A percentile compares a stretch with the other conserved stretches of the same genome.
Conservation (phyloP, 2,329 filamentous ascomycete species). For the Leptographium wingfieldii region DNA sequence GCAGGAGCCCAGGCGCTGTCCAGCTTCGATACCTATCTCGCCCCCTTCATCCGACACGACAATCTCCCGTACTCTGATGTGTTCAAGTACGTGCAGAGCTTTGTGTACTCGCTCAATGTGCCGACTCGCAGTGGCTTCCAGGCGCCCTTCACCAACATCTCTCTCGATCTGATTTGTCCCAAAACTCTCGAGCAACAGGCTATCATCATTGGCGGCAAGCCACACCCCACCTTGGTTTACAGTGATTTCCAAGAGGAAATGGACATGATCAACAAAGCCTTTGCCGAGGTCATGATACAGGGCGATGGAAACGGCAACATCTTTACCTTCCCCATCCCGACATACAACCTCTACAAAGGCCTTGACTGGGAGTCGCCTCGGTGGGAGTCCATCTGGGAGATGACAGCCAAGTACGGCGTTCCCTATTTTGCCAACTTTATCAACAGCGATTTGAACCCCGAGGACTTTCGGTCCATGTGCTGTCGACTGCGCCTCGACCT, state of each 20-base stretch:
- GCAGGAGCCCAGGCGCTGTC: neutral
- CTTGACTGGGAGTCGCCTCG: neutral
- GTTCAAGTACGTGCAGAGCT: slow-evolving; percentile 1
- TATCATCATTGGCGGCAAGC: neutral
- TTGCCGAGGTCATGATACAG: neutral
- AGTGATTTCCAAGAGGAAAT: slow-evolving; percentile 1
- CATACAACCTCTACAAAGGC: neutral
- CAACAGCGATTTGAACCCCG: slow-evolving; percentile 1
- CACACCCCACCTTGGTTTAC: neutral
- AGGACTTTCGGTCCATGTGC: slow-evolving; percentile 1
- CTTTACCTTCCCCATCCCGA: neutral
- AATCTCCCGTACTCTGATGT: neutral
- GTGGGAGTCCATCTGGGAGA: neutral
- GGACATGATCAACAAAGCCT: neutral
- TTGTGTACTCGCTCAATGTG: neutral
- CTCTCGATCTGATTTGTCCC: neutral
- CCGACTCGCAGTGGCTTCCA: neutral
- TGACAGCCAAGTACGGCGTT: slow-evolving; percentile 1
- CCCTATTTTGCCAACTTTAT: slow-evolving; percentile 1
- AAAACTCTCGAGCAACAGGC: neutral
- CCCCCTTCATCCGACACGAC: neutral
- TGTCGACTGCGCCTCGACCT: neutral
- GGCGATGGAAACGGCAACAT: neutral
- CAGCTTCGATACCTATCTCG: slow-evolving; percentile 1
- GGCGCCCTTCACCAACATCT: slow-evolving; percentile 1